Evolutionary conservation across 1,139 yeast genomes (phyloP), one percentile per base, ranked within the genome.

Genomic region (Yamadazyma epiphylla): DNA sequence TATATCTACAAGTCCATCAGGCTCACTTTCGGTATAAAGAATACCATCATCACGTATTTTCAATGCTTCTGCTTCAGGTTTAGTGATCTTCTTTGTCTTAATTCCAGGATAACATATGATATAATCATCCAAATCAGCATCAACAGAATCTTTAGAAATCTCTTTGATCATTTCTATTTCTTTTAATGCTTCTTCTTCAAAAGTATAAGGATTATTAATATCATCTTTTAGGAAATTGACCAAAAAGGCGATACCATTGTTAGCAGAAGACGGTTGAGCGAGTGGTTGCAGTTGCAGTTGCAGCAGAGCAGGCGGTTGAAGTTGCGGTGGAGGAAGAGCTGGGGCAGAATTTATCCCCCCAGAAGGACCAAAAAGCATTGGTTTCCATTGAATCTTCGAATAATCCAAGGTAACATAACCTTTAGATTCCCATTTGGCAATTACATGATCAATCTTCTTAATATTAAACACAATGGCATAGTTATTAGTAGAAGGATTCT

Each of bases 351-450:
- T 75, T 22, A 83, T 79, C 7, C 94, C 94, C 17, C 91, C 86
- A 2, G 89, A 80, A 0, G 91, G 89, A 0, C 94, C 94, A 48
- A 78, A 74, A n/a, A 84, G 67, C 59, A 83, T 70, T 1, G 91
- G 89, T 43, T 81, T 83, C 95, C 96, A 87, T 12, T 85, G 42
- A 11, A 87, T 58, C 29, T 66, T 64, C 1, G 60, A 58, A 4
- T 75, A 71, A 26, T 79, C 66, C 11, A 87, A 51, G 16, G 53
- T 55, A 10, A 70, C 68, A 41, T 81, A 79, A 2, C 60, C 57
- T 42, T 83, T 85, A 4, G 54, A 33, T 33, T 71, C 69, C 85
- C 89, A 80, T 25, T 63, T 63, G 1, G 43, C 40, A 14, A 82
- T 65, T 1, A 73, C 64, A 5, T 42, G 35, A 25, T 69, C 56